Conservation (phyloP, 805 yeast species). For the Yamadazyma sp. region DNA sequence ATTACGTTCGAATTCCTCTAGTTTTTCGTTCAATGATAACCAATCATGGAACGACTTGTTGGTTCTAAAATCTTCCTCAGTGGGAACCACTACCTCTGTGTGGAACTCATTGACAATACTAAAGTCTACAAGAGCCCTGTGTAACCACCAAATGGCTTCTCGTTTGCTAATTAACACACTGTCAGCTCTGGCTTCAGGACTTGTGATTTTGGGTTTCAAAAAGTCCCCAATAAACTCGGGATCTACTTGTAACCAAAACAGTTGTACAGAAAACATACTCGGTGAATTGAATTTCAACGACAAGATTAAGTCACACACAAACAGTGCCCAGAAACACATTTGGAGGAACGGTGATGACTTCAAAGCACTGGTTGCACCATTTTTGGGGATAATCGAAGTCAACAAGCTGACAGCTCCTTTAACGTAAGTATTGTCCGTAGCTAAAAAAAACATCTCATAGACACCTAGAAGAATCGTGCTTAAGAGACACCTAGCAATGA, state of each 20-base stretch:
- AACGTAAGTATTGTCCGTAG: conserved; percentile 36
- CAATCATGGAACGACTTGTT: conserved; percentile 27
- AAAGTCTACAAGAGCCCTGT: conserved; percentile 28
- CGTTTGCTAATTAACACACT: conserved; percentile 15
- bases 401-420: conserved; percentile 38
- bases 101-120: conserved; percentile 32
- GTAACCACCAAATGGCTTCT: conserved; percentile 35
- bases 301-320: conserved; percentile 34
- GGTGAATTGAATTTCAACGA: conserved; percentile 34
- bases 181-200: neutral
- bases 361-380: conserved; percentile 18
- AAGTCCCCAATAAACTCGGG: conserved; percentile 28
- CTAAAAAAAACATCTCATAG: conserved; percentile 40
- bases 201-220: conserved; percentile 9
- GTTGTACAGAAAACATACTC: conserved; percentile 30
- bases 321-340: conserved; percentile 38
- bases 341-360: conserved; percentile 30
- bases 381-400: conserved; percentile 25
- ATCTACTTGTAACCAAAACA: conserved; percentile 34
- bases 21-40: conserved; percentile 23
- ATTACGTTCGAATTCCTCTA: conserved; percentile 29
- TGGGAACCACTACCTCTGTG: conserved; percentile 24
- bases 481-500: conserved; percentile 35
- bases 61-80: conserved; percentile 24
- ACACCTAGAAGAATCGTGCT: conserved; percentile 38